Evolutionary conservation across 345 rosid species (phyloP), one percentile per base, ranked within the genome.

Genomic region (Rhizophora mangle): DNA sequence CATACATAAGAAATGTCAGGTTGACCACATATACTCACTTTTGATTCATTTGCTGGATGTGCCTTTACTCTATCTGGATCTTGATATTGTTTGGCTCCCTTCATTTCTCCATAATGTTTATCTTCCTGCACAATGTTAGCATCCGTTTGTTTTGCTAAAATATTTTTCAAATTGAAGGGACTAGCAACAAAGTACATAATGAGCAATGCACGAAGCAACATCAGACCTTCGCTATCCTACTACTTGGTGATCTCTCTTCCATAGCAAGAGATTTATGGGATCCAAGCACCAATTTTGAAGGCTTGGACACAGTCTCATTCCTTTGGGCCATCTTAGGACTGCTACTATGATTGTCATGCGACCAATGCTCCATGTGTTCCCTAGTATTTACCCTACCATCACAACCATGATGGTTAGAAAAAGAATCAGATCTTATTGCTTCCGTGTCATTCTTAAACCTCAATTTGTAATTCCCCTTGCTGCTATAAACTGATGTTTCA

Each of bases 391-490:
- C 81, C 68, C 66, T 71, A 65, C 82, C 78, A 75, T 61, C 60
- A 24, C 43, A 63, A 20, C 24, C 76, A 76, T 70, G 83, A 77
- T 69, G 73, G 27, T 73, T 79, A 66, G 81, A 72, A 66, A 67
- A 63, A 75, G 73, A 57, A 76, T 84, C 80, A 60, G 76, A 70
- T 81, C 80, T 72, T 64, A 75, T 77, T 65, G 77, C 83, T 77
- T 83, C 94, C 70, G 70, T 67, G 65, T 57, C 71, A 73, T 69
- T 79, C 76, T 81, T 83, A 75, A 85, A 80, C 69, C 79, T 82
- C 76, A 76, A 74, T 68, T 69, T 59, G 59, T 65, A 46, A 69
- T 72, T 77, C 69, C 76, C 76, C 59, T 78, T 78, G 74, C 57
- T 75, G 69, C 69, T 74, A 60, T 63, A 54, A 54, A 79, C 39